Evolutionary conservation across 345 rosid species (phyloP).

Genomic region (Aurinia saxatilis): DNA sequence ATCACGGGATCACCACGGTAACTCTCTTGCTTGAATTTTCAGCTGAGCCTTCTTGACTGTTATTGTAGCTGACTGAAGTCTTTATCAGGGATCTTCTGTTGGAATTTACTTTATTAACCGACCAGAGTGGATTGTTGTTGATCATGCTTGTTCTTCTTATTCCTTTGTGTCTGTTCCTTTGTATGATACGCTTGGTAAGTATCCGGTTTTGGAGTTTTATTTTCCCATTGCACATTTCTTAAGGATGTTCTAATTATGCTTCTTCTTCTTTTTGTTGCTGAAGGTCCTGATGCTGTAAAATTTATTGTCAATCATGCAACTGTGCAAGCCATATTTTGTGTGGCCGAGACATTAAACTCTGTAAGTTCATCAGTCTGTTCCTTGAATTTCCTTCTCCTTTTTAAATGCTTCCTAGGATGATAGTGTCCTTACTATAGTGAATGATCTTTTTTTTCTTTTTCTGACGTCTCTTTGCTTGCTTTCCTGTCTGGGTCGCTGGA

Average conservation of each 20-base stretch:
- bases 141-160: slow-evolving; percentile 93
- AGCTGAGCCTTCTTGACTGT: no score
- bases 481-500: slow-evolving; percentile 14
- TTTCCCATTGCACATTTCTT: slow-evolving; percentile 6
- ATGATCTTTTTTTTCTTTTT: background rate
- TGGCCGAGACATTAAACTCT: slow-evolving; percentile 63
- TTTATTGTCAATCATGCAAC: slow-evolving; percentile 79
- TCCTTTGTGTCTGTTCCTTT: slow-evolving; percentile 88
- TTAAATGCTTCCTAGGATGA: background rate
- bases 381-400: background rate
- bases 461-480: background rate
- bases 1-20: slow-evolving; percentile 69
- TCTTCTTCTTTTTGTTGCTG: slow-evolving; percentile 5
- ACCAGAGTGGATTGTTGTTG: slow-evolving; percentile 91
- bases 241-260: background rate
- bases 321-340: slow-evolving; percentile 81
- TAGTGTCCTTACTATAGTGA: background rate
- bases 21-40: background rate
- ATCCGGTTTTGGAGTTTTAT: background rate
- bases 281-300: slow-evolving; percentile 98
- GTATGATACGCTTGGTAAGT: slow-evolving; percentile 90
- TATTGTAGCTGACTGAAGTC: background rate
- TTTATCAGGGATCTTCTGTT: slow-evolving; percentile 60
- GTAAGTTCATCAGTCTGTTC: slow-evolving; percentile 38
- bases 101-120: slow-evolving; percentile 92